Evolutionary conservation across 225 moss, liverwort and hornwort genomes (phyloP).

Genomic region (Straminergon stramineum): DNA sequence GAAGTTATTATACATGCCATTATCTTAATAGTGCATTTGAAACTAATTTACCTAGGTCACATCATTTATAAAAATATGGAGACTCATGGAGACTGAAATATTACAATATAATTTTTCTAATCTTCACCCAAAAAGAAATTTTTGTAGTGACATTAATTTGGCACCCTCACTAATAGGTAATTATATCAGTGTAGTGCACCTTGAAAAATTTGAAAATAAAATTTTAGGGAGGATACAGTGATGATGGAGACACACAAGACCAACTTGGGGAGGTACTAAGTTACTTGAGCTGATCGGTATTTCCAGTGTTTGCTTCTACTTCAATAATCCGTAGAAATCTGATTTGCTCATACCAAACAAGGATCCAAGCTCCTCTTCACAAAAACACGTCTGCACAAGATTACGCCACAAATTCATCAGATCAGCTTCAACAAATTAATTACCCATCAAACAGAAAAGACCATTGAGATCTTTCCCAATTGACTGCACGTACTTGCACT

Average conservation of each 20-base stretch:
- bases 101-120: too few relatives aligned
- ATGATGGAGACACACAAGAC: background rate
- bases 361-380: slow-evolving; percentile 45
- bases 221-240: background rate
- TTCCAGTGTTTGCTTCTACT: background rate
- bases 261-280: background rate
- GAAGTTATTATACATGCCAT: background rate
- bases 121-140: background rate
- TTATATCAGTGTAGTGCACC: too few relatives aligned
- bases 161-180: background rate
- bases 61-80: background rate
- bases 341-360: slow-evolving; percentile 29
- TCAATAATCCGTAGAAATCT: background rate
- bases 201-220: too few relatives aligned
- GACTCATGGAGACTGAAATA: background rate
- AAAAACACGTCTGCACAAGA: slow-evolving; percentile 41
- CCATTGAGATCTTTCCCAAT: background rate
- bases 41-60: background rate
- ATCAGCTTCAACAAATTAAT: background rate
- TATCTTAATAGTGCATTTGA: background rate
- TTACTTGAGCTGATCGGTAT: background rate
- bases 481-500: background rate
- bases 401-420: background rate
- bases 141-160: background rate
- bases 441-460: background rate